Conservation (phyloP, 805 yeast species). For the Saccharomycopsis olivae region DNA sequence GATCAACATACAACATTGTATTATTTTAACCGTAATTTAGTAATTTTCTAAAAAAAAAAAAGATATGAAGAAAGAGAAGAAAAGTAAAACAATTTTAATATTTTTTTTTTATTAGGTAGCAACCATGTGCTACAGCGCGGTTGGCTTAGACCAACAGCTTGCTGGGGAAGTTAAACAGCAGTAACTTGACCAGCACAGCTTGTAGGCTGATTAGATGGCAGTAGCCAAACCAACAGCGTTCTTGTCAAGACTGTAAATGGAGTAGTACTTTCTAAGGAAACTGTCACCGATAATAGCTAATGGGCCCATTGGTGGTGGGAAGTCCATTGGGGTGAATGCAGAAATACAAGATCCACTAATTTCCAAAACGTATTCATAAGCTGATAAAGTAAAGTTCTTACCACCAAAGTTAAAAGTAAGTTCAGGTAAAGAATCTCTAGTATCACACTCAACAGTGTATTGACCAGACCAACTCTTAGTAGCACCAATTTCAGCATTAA, state of each 20-base stretch:
- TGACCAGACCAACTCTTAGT: constrained; percentile 97
- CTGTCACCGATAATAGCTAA: constrained; percentile 95
- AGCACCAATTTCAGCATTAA: constrained; percentile 95
- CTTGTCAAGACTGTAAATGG: constrained; percentile 82
- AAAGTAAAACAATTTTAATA: no score
- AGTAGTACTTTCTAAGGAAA: constrained; percentile 90
- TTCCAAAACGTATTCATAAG: constrained; percentile 90
- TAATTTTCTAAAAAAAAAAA: no score
- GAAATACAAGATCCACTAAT: constrained; percentile 93
- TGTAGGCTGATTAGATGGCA: constrained; percentile 34
- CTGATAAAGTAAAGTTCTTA: constrained; percentile 78
- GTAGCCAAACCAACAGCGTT: constrained; percentile 92
- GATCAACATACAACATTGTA: no score
- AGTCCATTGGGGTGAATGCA: constrained; percentile 93
- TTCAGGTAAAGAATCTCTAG: constrained; percentile 80
- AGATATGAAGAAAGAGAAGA: no score
- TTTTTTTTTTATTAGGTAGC: no score
- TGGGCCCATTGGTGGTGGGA: constrained; percentile 96
- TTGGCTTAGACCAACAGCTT: no score
- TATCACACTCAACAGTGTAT: constrained; percentile 83
- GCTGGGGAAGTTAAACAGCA: no score
- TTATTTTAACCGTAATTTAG: no score
- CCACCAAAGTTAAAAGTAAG: constrained; percentile 86
- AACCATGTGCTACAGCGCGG: no score
- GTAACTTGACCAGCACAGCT: no score